phyloP scores from a whole-genome alignment of 106 monocot species.

The Dactylorhiza incarnata region DNA sequence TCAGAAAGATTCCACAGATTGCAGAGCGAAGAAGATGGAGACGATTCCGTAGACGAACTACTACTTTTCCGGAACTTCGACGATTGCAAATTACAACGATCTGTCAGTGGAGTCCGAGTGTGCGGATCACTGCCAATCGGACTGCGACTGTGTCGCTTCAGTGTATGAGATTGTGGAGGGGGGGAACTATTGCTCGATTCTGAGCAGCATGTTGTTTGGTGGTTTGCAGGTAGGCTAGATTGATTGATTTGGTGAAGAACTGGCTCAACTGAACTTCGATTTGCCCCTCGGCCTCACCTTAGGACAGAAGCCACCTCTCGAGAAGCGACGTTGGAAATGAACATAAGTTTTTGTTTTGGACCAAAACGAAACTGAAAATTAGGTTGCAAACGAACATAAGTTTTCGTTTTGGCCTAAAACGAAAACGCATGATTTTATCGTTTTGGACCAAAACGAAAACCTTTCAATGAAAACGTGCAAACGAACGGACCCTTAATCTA shows the following conservation, averaged over 20 bases:
- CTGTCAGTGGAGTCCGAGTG: slow-evolving; percentile 12
- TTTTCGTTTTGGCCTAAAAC: too few relatives aligned
- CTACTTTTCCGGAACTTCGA: slow-evolving; percentile 28
- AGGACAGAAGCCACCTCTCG: too few relatives aligned
- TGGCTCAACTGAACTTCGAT: background rate
- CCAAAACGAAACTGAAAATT: too few relatives aligned
- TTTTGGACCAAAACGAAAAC: too few relatives aligned
- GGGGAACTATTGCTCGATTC: slow-evolving; percentile 26
- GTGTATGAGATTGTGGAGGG: slow-evolving; percentile 25
- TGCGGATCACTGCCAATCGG: slow-evolving; percentile 5
- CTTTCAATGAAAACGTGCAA: too few relatives aligned
- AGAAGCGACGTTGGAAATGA: too few relatives aligned
- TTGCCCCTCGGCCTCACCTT: too few relatives aligned
- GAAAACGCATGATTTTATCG: too few relatives aligned
- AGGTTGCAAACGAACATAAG: too few relatives aligned
- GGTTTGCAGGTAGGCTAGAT: slow-evolving; percentile 29
- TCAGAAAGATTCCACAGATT: background rate
- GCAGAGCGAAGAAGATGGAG: slow-evolving; percentile 16
- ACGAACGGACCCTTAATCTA: too few relatives aligned
- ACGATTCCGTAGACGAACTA: slow-evolving; percentile 21
- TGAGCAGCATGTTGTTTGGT: slow-evolving; percentile 29
- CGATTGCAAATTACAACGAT: slow-evolving; percentile 25
- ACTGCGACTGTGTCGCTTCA: slow-evolving; percentile 30
- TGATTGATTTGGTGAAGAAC: background rate
- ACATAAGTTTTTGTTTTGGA: too few relatives aligned